Base-by-base conservation (phyloP, 2,329 filamentous ascomycete genomes). In the Aspergillus ochraceus region DNA sequence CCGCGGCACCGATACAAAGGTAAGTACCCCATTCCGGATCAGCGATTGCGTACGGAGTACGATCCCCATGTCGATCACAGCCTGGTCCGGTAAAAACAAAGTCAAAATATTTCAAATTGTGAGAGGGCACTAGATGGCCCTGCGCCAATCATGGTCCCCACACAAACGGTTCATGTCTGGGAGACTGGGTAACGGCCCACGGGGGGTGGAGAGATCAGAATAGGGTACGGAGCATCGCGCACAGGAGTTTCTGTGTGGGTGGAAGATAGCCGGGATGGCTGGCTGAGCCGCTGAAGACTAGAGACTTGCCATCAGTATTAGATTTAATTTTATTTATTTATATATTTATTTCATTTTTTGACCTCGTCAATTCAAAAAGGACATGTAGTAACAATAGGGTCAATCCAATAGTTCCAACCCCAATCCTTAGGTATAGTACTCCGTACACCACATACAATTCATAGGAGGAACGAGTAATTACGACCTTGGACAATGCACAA, bases 51-150 rank as follows among this genome's bases (percentile, higher is more conserved):
- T 45, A 59, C 55, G 51, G 56, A 46, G 61, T 45, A 59, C 55
- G 51, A 66, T 62, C 60, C 36, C 39, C 58, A 47, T 46, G 66
- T 51, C 55, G 64, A 68, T 68, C 66, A 12, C 51, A 58, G 32
- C 66, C 57, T 14, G 17, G 30, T 36, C 29, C 12, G 58, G 66
- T 62, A 61, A 51, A 57, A 56, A 54, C 53, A 61, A 63, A 67
- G 60, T 57, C 57, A 59, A 66, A 67, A 60, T 59, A 68, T 68
- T 68, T 59, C 64, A 67, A 68, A 68, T 68, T 57, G 52, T 62
- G 46, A 60, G 49, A 54, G 39, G 58, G 42, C 60, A 58, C 62
- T 62, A 64, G 55, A 51, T 42, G 22, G 52, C 46, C 29, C 57
- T 59, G 49, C 55, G 59, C 66, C 63, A 67, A 67, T 67, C 66